A percentile compares a stretch with the other conserved stretches of the same genome.
Conservation (phyloP, 495 filamentous ascomycete species). For the Pyrenula massariospora region DNA sequence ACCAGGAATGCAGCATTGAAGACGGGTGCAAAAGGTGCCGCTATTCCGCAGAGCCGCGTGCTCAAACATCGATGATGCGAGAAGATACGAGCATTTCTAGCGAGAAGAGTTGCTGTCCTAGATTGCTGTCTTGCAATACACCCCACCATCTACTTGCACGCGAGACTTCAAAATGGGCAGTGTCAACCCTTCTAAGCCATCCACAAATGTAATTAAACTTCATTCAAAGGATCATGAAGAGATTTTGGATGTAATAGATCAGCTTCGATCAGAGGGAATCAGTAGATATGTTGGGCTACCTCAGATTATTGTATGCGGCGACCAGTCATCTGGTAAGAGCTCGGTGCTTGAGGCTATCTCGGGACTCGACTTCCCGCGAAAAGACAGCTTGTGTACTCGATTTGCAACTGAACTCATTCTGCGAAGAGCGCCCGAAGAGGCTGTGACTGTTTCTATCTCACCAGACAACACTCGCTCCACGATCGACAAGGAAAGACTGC, state of each 20-base stretch:
- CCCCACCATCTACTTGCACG: too few species aligned
- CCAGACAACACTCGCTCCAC: conserved; percentile 16
- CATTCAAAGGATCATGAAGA: conserved; percentile 6
- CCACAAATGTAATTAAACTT: too few species aligned
- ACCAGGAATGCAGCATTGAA: too few species aligned
- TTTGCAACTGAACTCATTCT: conserved; percentile 49
- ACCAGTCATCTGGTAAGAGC: conserved; percentile 52
- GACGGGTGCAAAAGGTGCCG: too few species aligned
- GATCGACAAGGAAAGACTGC: conserved; percentile 12
- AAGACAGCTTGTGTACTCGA: conserved; percentile 40
- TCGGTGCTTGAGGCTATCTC: conserved; percentile 58
- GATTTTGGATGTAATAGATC: conserved; percentile 45
- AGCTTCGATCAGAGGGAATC: conserved; percentile 43
- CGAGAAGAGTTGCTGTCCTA: too few species aligned
- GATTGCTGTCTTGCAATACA: too few species aligned
- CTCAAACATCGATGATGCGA: too few species aligned
- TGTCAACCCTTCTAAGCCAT: too few species aligned
- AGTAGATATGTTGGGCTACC: conserved; percentile 45
- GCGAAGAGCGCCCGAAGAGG: conserved; percentile 20
- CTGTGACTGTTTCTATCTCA: conserved; percentile 25
- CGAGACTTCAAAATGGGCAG: too few species aligned
- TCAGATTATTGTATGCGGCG: conserved; percentile 55
- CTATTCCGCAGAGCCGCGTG: too few species aligned
- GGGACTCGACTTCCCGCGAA: conserved; percentile 44
- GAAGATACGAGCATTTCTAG: too few species aligned